Conservation (phyloP, 768 basidiomycete genomes). For the Trametes punicea region DNA sequence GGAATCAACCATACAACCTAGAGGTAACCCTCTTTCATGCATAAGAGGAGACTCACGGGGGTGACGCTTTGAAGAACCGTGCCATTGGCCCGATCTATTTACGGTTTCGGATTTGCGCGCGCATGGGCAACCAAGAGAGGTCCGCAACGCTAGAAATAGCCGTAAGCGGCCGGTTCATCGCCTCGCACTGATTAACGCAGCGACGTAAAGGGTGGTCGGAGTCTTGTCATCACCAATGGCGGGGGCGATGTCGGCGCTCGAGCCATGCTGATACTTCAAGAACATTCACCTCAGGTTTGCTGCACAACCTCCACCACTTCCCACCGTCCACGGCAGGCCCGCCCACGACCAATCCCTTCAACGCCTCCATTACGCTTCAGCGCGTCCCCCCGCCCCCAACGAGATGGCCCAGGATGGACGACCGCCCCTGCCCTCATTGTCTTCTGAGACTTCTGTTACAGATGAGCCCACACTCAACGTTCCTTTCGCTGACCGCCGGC, state of each 20-base stretch:
- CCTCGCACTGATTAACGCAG: not conserved
- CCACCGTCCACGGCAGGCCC: constrained; percentile 13
- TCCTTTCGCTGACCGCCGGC: constrained; percentile 70
- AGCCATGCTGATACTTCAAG: constrained; percentile 10
- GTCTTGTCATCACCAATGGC: not conserved
- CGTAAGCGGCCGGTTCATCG: not conserved
- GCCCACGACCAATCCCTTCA: not conserved
- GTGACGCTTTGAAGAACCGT: too few species aligned
- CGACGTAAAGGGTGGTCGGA: constrained; percentile 7
- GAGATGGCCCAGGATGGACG: constrained; percentile 27
- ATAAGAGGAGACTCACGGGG: too few species aligned
- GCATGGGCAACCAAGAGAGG: too few species aligned
- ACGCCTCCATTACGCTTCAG: not conserved
- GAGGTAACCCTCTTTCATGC: too few species aligned
- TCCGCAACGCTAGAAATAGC: too few species aligned
- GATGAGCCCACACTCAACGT: constrained; percentile 44
- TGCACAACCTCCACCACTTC: constrained; percentile 15
- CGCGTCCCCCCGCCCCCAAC: not conserved
- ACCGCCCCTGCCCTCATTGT: constrained; percentile 27
- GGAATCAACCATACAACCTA: too few species aligned
- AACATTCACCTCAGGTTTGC: constrained; percentile 9
- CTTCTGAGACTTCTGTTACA: constrained; percentile 37
- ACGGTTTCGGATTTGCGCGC: too few species aligned
- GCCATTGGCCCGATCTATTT: too few species aligned
- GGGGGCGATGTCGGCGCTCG: constrained; percentile 14